These are phyloP conservation scores for Chrysoporthe deuterocubensis DNA, from an alignment of 2,329 filamentous ascomycete genomes.

Conservation along the genomic window DNA sequence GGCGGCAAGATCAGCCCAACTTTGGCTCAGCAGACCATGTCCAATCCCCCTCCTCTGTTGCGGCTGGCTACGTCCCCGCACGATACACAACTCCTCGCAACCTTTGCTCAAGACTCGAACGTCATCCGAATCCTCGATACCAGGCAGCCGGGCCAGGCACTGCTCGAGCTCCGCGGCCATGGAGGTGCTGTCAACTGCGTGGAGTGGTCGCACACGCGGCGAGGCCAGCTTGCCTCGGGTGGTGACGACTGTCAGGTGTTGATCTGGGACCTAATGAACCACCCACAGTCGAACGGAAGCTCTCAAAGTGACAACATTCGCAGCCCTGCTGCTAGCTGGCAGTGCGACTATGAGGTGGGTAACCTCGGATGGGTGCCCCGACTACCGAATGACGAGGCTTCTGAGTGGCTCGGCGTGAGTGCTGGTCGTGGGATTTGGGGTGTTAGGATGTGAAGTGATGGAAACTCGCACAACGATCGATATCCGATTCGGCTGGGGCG, in stretches of 20 bases:
- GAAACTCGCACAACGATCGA: not conserved
- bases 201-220: slow-evolving; percentile 88
- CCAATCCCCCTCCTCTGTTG: slow-evolving; percentile 75
- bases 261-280: slow-evolving; percentile 88
- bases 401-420: slow-evolving; percentile 84
- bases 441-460: slow-evolving; percentile 48
- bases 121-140: slow-evolving; percentile 95
- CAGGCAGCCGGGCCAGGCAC: slow-evolving; percentile 90
- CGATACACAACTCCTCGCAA: slow-evolving; percentile 94
- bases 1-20: slow-evolving; percentile 73
- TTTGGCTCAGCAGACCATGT: slow-evolving; percentile 76
- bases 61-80: slow-evolving; percentile 89
- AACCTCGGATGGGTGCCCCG: slow-evolving; percentile 86
- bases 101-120: slow-evolving; percentile 91
- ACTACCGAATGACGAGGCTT: slow-evolving; percentile 67
- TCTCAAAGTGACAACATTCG: slow-evolving; percentile 60
- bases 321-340: slow-evolving; percentile 77
- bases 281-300: slow-evolving; percentile 51
- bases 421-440: slow-evolving; percentile 84
- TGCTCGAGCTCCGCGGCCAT: slow-evolving; percentile 91
- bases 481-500: not conserved
- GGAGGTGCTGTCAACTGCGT: slow-evolving; percentile 85
- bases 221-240: slow-evolving; percentile 88
- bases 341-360: slow-evolving; percentile 84
- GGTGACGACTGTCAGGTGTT: slow-evolving; percentile 91